These are phyloP conservation scores for Metschnikowia borealis DNA, from an alignment of 805 yeast genomes.

Conservation along the genomic window DNA sequence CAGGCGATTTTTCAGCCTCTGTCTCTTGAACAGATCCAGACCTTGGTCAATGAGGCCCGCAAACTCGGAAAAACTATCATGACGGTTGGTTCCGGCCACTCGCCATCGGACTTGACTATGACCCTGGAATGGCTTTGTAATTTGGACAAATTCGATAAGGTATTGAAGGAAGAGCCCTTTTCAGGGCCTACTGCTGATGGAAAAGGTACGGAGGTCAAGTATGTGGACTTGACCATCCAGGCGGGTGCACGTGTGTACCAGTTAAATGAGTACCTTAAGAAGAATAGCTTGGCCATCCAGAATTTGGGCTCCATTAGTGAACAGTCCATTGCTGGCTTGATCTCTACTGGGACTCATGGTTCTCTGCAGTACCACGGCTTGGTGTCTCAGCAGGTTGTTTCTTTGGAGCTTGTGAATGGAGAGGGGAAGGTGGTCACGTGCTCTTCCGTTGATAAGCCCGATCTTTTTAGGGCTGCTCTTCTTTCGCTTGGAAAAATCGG, in stretches of 20 bases:
- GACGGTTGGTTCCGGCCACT: slow-evolving; percentile 91
- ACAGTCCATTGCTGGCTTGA: slow-evolving; percentile 92
- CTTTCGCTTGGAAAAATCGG: slow-evolving; percentile 91
- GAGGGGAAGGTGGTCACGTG: slow-evolving; percentile 68
- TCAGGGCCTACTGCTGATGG: slow-evolving; percentile 32
- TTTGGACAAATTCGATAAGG: slow-evolving; percentile 67
- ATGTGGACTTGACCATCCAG: slow-evolving; percentile 88
- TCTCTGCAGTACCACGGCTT: slow-evolving; percentile 90
- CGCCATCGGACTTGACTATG: slow-evolving; percentile 89
- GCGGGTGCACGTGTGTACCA: slow-evolving; percentile 83
- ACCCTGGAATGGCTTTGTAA: slow-evolving; percentile 85
- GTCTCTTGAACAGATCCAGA: slow-evolving; percentile 61
- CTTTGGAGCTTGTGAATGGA: slow-evolving; percentile 69
- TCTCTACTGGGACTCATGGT: slow-evolving; percentile 96
- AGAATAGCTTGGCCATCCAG: slow-evolving; percentile 73
- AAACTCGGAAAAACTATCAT: slow-evolving; percentile 59
- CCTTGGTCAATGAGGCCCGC: slow-evolving; percentile 64
- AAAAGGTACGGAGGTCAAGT: slow-evolving; percentile 45
- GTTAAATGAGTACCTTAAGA: slow-evolving; percentile 61
- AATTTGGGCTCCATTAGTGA: slow-evolving; percentile 91
- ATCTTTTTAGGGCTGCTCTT: slow-evolving; percentile 75
- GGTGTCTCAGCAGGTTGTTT: slow-evolving; percentile 82
- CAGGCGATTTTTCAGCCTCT: slow-evolving; percentile 76
- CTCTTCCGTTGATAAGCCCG: slow-evolving; percentile 58
- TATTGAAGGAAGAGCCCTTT: slow-evolving; percentile 45